Conservation (phyloP, 1,139 yeast genomes). For the Nakaseomyces sp. region DNA sequence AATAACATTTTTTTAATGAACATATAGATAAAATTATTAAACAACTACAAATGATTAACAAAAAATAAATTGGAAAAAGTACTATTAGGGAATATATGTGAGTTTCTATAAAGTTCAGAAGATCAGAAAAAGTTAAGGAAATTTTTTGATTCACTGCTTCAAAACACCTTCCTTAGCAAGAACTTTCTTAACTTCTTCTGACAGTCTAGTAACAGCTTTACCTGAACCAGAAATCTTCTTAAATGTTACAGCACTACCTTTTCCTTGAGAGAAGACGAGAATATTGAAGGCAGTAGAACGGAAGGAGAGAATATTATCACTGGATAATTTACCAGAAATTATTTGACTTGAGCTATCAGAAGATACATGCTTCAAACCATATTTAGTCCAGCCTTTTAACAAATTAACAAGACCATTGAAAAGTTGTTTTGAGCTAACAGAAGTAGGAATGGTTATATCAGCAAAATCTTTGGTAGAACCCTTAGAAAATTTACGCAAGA, state of each 20-base stretch:
- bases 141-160: conserved; percentile 4
- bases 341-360: conserved; percentile 39
- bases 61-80: neutral
- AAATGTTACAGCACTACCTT: conserved; percentile 45
- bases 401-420: conserved; percentile 56
- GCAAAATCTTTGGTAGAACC: conserved; percentile 18
- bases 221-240: conserved; percentile 57
- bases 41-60: neutral
- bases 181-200: conserved; percentile 41
- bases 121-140: neutral
- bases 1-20: too few species aligned
- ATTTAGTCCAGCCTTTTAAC: conserved; percentile 58
- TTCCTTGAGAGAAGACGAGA: conserved; percentile 35
- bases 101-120: neutral
- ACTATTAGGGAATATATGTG: conserved; percentile 12
- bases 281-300: conserved; percentile 60
- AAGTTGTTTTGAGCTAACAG: conserved; percentile 41
- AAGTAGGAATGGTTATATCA: conserved; percentile 33
- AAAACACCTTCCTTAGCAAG: conserved; percentile 37
- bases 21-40: neutral
- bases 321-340: conserved; percentile 54
- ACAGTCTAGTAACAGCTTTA: conserved; percentile 52
- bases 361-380: conserved; percentile 53
- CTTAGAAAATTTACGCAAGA: conserved; percentile 55
- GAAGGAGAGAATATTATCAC: conserved; percentile 51